Percentiles rank a stretch among this genome's conserved stretches.
These are phyloP conservation scores for Globisporangium emineosum DNA, from an alignment of 352 stramenopile species.

Conservation along the genomic window DNA sequence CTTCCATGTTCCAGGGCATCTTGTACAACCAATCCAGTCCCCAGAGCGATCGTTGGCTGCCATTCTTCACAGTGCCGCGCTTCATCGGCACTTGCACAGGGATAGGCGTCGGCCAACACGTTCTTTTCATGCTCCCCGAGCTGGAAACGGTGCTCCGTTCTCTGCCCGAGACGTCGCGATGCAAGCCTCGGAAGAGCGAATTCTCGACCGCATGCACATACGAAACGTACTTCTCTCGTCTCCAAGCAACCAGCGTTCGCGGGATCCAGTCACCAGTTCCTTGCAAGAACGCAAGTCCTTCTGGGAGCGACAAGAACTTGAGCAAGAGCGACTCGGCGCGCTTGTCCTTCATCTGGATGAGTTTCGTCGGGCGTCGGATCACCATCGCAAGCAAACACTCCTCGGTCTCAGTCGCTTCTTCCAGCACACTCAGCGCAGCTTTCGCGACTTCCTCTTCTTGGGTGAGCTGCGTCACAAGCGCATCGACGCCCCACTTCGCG, in stretches of 20 bases:
- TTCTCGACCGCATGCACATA: constrained; percentile 84
- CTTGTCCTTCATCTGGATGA: constrained; percentile 80
- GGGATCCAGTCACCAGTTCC: constrained; percentile 84
- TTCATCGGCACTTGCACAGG: constrained; percentile 84
- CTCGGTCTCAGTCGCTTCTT: constrained; percentile 82
- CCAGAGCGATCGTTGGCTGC: constrained; percentile 70
- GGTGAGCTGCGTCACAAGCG: constrained; percentile 78
- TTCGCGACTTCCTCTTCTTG: constrained; percentile 85
- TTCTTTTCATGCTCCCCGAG: constrained; percentile 34
- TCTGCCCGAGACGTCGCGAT: constrained; percentile 72
- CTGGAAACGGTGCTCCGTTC: constrained; percentile 39
- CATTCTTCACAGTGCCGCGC: constrained; percentile 58
- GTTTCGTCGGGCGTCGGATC: constrained; percentile 65
- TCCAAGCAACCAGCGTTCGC: constrained; percentile 68
- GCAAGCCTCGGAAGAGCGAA: constrained; percentile 75
- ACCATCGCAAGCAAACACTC: constrained; percentile 85
- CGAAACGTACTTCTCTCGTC: constrained; percentile 80
- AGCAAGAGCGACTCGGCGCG: constrained; percentile 78
- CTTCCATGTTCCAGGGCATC: constrained; percentile 91
- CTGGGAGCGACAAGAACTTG: constrained; percentile 78
- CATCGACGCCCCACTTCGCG: constrained; percentile 86
- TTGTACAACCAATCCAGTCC: constrained; percentile 87
- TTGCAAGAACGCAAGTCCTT: constrained; percentile 77
- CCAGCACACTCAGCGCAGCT: constrained; percentile 81
- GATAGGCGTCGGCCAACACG: constrained; percentile 71